A percentile compares a stretch with the other conserved stretches of the same genome.
These are phyloP conservation scores for Penicillium sp. DNA, from an alignment of 2,329 filamentous ascomycete genomes.

Conservation along the genomic window DNA sequence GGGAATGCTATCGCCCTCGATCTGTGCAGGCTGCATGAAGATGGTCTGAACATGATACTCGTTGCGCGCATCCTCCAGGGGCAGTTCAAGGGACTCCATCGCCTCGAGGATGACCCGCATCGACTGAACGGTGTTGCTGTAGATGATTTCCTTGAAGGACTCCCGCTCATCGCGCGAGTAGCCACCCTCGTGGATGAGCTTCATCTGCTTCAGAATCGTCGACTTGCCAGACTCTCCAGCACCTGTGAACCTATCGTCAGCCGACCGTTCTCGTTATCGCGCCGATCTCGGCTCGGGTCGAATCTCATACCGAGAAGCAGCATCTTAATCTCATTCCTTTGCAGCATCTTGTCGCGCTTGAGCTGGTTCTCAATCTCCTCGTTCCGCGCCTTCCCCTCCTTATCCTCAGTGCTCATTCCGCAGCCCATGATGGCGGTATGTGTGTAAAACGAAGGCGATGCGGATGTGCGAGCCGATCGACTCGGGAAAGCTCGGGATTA, in stretches of 20 bases:
- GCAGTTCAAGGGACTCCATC: slow-evolving; percentile 67
- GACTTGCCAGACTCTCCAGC: slow-evolving; percentile 98
- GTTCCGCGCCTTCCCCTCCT: slow-evolving; percentile 99
- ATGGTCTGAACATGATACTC: slow-evolving; percentile 98
- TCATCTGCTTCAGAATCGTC: slow-evolving; percentile 95
- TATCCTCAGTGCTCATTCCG: slow-evolving; percentile 99
- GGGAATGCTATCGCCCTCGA: slow-evolving; percentile 90
- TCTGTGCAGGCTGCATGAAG: slow-evolving; percentile 97
- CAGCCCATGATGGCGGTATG: slow-evolving; percentile 81
- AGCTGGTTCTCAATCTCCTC: slow-evolving; percentile 99
- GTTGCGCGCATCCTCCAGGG: slow-evolving; percentile 83
- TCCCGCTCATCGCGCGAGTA: slow-evolving; percentile 86
- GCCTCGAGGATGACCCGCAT: slow-evolving; percentile 67
- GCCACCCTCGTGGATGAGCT: slow-evolving; percentile 97
- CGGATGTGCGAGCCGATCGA: slow-evolving; percentile 11
- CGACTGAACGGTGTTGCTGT: slow-evolving; percentile 66
- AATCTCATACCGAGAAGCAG: slow-evolving; percentile 75
- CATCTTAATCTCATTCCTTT: slow-evolving; percentile 99
- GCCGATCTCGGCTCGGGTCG: neutral
- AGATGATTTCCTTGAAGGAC: slow-evolving; percentile 68
- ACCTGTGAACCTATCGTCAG: slow-evolving; percentile 51
- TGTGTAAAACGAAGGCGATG: slow-evolving; percentile 13
- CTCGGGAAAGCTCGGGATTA: slow-evolving; percentile 7
- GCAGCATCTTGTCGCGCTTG: slow-evolving; percentile 97
- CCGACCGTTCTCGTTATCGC: neutral